Evolutionary conservation across 23 red algal species (phyloP), one percentile per base, ranked within the genome.

Genomic region (Rhodosorus marinus): DNA sequence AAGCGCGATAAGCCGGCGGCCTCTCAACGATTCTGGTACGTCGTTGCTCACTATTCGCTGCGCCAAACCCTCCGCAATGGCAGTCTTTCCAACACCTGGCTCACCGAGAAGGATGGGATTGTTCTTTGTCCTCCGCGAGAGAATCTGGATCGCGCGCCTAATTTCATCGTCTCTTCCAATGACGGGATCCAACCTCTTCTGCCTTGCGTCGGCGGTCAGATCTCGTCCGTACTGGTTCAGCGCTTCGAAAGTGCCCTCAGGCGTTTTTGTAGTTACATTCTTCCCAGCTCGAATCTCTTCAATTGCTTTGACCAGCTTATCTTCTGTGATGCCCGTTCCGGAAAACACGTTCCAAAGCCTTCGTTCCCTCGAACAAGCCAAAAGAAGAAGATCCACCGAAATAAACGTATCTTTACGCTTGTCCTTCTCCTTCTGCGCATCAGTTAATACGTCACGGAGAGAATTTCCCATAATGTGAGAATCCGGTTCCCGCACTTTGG

Each of bases 81-180:
- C 90, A 4, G 90, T 98, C 65, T 98, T 98, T 1, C 90, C 90
- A 3, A 98, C 90, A 53, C 90, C 90, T 0, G 90, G 90, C 26
- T 98, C 90, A 0, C 90, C 90, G 9, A 98, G 53, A 32, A 98
- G 54, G 24, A 98, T 68, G 8, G 90, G 90, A 58, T 98, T 98
- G 47, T 98, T 98, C 70, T 98, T 98, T 46, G 81, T 81, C 33
- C 90, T 60, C 21, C 90, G 65, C 8, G 72, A 81, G 20, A 98
- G 71, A 66, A 98, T 98, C 72, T 98, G 90, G 5, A 98, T 81
- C 3, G 79, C 81, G n/a, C 90, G 54, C 19, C 90, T 29, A 36
- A 98, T 85, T 64, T 98, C 90, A 66, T 79, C 90, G 25, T 98
- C 90, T 15, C 90, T 65, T 23, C 90, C 90, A 14, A 98, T 98